Percentiles rank a stretch among this genome's conserved stretches.
Evolutionary conservation across 495 filamentous ascomycete species (phyloP).

Genomic region (Echria macrotheca): DNA sequence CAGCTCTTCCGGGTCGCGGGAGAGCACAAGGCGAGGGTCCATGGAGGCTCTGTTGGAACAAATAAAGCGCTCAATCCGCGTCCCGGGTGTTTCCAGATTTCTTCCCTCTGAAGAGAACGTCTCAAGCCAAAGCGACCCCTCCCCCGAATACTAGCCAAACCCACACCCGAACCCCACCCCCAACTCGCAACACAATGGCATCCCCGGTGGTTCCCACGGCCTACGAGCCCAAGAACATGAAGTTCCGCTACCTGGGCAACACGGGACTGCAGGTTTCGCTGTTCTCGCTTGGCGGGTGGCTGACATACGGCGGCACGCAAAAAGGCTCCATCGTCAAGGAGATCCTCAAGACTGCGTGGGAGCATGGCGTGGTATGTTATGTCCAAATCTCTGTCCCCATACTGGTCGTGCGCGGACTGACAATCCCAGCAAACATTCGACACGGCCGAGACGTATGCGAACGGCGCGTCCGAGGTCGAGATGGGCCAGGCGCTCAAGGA

Average conservation of each 20-base stretch:
- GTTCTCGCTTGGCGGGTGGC: constrained; percentile 61
- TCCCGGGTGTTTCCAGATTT: not conserved
- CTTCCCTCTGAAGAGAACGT: not conserved
- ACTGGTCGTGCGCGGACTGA: not conserved
- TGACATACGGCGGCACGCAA: constrained; percentile 39
- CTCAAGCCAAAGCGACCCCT: too few relatives aligned
- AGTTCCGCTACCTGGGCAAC: constrained; percentile 63
- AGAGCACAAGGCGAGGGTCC: not conserved
- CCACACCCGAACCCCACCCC: too few relatives aligned
- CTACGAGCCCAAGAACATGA: constrained; percentile 53
- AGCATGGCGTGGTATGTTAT: constrained; percentile 42
- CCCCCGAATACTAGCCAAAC: too few relatives aligned
- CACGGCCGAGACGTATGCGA: constrained; percentile 58
- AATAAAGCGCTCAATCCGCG: not conserved
- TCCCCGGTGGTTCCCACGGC: constrained; percentile 35
- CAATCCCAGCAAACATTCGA: constrained; percentile 49
- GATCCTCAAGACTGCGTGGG: constrained; percentile 45
- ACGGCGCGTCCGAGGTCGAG: constrained; percentile 64
- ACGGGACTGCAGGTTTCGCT: constrained; percentile 65
- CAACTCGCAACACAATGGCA: too few relatives aligned
- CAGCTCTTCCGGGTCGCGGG: constrained; percentile 6
- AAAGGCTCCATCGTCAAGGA: constrained; percentile 41
- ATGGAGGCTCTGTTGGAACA: too few relatives aligned
- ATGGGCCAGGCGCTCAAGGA: constrained; percentile 67
- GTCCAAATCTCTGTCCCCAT: not conserved